Evolutionary conservation across 371 early-diverging fungal genomes (phyloP), one percentile per base, ranked within the genome.

Genomic region (Mortierella sp.): DNA sequence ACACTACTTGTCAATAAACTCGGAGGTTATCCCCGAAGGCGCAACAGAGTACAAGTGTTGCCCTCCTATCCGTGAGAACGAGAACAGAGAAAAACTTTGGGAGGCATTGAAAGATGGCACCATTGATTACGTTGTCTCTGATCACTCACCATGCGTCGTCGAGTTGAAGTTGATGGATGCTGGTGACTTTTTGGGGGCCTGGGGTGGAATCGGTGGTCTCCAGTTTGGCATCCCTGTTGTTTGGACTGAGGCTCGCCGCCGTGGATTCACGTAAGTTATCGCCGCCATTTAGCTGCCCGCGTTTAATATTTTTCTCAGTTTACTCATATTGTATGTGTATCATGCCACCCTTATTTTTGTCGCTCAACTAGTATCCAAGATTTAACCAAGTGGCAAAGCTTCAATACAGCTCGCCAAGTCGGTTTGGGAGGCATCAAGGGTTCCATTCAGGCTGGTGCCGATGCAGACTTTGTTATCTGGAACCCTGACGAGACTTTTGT

Each of bases 181-280:
- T 60, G 94, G 94, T 66, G 91, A 95, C 83, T 95, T 95, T 84
- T 86, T 92, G 48, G 86, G 87, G 59, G 94, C 95, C 32, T 95
- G 95, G 95, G 95, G 95, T 70, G 95, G 95, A 67, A 93, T 95
- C 77, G 92, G 94, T 19, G 89, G 92, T 43, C 91, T 95, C n/a
- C 94, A 94, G 80, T 92, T 94, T 78, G 95, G 95, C 19, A 86
- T 95, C 43, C 89, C 93, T 24, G 87, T 94, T 22, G 85, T 95
- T 59, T 95, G 94, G 94, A 92, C 92, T n/a, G 94, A 92, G 77
- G 93, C 92, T 55, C 87, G 86, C 66, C 84, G 84, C 33, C 91
- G 93, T 55, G 94, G 94, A 28, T 84, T 89, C 73, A 87, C 78
- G 86, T 89, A 85, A 80, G 85, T 77, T 59, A 19, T 38, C 7